Evolutionary conservation across 2,329 filamentous ascomycete species (phyloP).

Genomic region (Botrytis aclada): DNA sequence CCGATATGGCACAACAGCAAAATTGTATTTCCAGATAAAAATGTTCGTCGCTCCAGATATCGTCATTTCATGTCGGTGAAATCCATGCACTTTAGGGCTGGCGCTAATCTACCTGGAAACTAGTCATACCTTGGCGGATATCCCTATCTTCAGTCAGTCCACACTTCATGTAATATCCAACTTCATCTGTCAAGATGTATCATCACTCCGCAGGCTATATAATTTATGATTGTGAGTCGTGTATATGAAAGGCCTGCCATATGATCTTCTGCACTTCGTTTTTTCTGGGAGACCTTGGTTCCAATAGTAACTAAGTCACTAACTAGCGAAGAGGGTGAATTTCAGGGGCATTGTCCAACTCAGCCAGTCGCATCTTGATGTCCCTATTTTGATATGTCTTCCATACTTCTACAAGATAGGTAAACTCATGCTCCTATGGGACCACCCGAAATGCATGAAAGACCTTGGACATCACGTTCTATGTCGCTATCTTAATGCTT

Average conservation of each 20-base stretch:
- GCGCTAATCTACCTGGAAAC: not conserved
- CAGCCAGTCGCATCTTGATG: not conserved
- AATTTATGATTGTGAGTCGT: not conserved
- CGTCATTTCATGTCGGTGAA: not conserved
- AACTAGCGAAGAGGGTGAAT: not conserved
- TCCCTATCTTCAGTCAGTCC: not conserved
- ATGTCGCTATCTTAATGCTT: not conserved
- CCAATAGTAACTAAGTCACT: not conserved
- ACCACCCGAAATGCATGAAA: not conserved
- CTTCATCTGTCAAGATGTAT: not conserved
- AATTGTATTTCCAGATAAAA: not conserved
- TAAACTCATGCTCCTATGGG: not conserved
- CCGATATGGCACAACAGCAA: not conserved
- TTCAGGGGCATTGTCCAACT: not conserved
- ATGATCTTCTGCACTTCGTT: not conserved
- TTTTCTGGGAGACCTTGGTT: not conserved
- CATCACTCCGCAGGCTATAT: not conserved
- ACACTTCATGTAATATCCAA: not conserved
- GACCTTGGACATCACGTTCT: not conserved
- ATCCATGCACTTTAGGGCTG: not conserved
- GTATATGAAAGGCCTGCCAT: not conserved
- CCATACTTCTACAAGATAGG: not conserved
- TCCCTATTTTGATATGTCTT: too few species aligned
- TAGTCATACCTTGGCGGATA: not conserved
- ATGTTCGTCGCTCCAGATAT: not conserved